These are phyloP conservation scores for Mucor irregularis DNA, from an alignment of 371 early-diverging fungal genomes.

Conservation along the genomic window DNA sequence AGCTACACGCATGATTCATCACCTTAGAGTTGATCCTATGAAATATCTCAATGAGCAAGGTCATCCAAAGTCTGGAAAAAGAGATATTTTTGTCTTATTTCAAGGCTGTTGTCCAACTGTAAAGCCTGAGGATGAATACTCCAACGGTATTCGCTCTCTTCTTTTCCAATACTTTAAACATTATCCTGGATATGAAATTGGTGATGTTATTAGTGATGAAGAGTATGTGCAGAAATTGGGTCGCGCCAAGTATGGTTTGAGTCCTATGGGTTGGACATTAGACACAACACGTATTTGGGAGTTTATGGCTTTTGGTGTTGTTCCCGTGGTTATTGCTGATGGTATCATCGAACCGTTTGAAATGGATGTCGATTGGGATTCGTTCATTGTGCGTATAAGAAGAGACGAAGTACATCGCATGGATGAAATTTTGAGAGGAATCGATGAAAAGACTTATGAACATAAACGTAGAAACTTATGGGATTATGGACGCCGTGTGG, in stretches of 20 bases:
- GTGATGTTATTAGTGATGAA: slow-evolving; percentile 30
- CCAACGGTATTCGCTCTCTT: slow-evolving; percentile 54
- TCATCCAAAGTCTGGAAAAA: slow-evolving; percentile 33
- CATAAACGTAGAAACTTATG: slow-evolving; percentile 44
- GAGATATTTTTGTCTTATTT: slow-evolving; percentile 52
- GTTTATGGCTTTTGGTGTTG: slow-evolving; percentile 60
- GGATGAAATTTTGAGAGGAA: slow-evolving; percentile 47
- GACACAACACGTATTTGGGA: slow-evolving; percentile 61
- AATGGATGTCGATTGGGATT: slow-evolving; percentile 59
- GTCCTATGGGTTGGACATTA: slow-evolving; percentile 60
- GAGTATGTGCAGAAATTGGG: slow-evolving; percentile 46
- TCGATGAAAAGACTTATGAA: slow-evolving; percentile 50
- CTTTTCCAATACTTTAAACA: slow-evolving; percentile 41
- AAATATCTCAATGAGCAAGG: slow-evolving; percentile 37
- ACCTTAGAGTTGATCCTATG: slow-evolving; percentile 31
- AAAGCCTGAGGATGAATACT: slow-evolving; percentile 45
- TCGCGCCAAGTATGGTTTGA: slow-evolving; percentile 51
- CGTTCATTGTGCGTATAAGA: slow-evolving; percentile 48
- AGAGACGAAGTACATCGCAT: slow-evolving; percentile 54
- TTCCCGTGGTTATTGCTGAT: slow-evolving; percentile 59
- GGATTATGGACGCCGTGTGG: slow-evolving; percentile 53
- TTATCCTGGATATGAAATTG: slow-evolving; percentile 51
- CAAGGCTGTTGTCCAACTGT: slow-evolving; percentile 49
- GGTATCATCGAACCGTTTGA: slow-evolving; percentile 59
- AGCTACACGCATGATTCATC: slow-evolving; percentile 48